A percentile compares a stretch with the other conserved stretches of the same genome.
These are phyloP conservation scores for Rhodamnia argentea DNA, from an alignment of 345 rosid species.

Conservation along the genomic window DNA sequence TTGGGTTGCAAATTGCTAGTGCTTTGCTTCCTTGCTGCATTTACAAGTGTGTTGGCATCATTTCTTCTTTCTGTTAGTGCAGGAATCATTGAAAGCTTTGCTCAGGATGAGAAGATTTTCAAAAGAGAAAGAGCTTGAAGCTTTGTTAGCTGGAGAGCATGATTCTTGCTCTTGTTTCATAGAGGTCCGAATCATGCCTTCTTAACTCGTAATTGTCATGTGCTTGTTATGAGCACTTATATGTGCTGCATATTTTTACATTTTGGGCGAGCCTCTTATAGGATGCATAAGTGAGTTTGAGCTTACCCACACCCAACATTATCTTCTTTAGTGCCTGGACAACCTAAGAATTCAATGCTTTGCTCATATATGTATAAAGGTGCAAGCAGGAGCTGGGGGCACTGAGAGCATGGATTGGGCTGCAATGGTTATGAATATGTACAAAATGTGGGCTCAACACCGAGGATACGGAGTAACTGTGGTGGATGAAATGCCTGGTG, in stretches of 20 bases:
- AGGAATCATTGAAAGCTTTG: conserved; percentile 71
- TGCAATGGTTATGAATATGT: conserved; percentile 92
- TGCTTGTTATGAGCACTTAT: neutral
- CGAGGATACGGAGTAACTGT: conserved; percentile 51
- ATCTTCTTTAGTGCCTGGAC: neutral
- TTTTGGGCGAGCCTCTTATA: neutral
- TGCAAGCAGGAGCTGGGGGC: conserved; percentile 98
- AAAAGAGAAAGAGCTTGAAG: conserved; percentile 83
- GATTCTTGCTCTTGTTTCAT: conserved; percentile 76
- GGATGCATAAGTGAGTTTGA: neutral
- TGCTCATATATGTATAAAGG: conserved; percentile 28
- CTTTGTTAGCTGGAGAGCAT: conserved; percentile 74
- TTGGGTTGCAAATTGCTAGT: neutral
- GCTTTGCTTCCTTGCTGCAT: neutral
- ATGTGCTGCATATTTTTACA: neutral
- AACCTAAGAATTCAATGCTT: neutral
- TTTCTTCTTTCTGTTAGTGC: conserved; percentile 3
- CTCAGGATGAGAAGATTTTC: conserved; percentile 69
- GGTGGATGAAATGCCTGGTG: conserved; percentile 89
- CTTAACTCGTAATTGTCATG: neutral
- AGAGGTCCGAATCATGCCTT: conserved; percentile 33
- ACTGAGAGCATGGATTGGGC: conserved; percentile 99
- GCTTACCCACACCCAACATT: neutral
- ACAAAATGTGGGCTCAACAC: conserved; percentile 68
- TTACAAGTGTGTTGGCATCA: neutral